These are phyloP conservation scores for Hygrophila difformis DNA, from an alignment of 257 asterid species.

Conservation along the genomic window DNA sequence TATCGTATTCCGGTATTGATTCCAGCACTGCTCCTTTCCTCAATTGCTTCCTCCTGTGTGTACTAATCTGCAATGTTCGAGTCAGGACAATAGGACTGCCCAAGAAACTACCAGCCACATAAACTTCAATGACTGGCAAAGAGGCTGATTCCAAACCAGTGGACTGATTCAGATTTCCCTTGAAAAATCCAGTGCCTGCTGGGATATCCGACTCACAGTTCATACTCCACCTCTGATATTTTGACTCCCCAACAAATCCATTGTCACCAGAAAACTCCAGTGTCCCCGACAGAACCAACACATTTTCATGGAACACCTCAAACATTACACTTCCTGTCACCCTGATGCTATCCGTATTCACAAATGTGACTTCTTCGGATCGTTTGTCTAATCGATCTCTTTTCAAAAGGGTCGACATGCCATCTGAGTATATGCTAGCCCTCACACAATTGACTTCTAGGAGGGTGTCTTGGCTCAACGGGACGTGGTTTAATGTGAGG, in stretches of 20 bases:
- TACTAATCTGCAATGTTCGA: conserved; percentile 40
- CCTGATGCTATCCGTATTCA: conserved; percentile 53
- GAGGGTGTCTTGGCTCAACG: conserved; percentile 47
- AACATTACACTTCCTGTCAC: conserved; percentile 51
- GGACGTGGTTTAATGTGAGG: conserved; percentile 57
- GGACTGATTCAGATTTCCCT: conserved; percentile 31
- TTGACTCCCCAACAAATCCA: conserved; percentile 28
- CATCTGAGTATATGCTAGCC: conserved; percentile 49
- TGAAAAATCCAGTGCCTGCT: conserved; percentile 19
- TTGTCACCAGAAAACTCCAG: conserved; percentile 30
- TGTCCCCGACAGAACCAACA: conserved; percentile 42
- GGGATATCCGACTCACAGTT: conserved; percentile 34
- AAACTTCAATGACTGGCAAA: conserved; percentile 52
- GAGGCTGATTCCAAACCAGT: conserved; percentile 18
- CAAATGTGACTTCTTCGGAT: conserved; percentile 56
- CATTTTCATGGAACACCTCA: conserved; percentile 42
- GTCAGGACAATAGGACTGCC: conserved; percentile 56
- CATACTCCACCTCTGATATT: conserved; percentile 43
- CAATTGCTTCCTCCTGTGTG: conserved; percentile 41
- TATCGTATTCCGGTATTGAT: conserved; percentile 58
- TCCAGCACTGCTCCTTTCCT: conserved; percentile 52
- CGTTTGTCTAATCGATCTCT: conserved; percentile 50
- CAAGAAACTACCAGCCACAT: conserved; percentile 55
- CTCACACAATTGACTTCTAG: conserved; percentile 62
- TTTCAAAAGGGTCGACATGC: conserved; percentile 43